Base-by-base conservation (phyloP, 495 filamentous ascomycete genomes). In the Collariella sp. region DNA sequence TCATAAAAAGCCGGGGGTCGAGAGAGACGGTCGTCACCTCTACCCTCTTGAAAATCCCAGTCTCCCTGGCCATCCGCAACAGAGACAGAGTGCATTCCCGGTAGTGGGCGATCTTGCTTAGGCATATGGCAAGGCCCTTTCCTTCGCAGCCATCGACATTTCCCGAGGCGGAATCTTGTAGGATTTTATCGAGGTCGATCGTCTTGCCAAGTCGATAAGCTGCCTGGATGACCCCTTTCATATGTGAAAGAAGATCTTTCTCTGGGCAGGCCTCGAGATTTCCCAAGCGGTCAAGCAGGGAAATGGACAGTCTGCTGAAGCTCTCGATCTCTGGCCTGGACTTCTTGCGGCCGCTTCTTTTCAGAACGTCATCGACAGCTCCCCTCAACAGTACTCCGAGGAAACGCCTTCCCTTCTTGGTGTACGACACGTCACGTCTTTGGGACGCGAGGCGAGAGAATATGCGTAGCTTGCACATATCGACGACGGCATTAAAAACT, bases 91-190 rank as follows among this genome's bases (percentile, higher is more conserved):
- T 62, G 18, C 62, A 54, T 47, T 70, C 63, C 33, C 62, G 60
- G 26, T 75, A 75, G 18, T 57, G 62, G 9, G 67, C 56, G n/a
- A 73, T 58, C 34, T 72, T 74, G 9, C 33, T 36, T 0, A 72
- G 57, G 26, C 63, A 66, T 9, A 56, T 63, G 10, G 65, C 31
- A 10, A 75, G 50, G 26, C 56, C 56, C 2, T 15, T 46, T 44
- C 46, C 58, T 1, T 15, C 44, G 12, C 1, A 13, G 15, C 63
- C 48, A 5, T 39, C 7, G 35, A 71, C 55, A 4, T 50, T 31
- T 1, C 15, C 23, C 12, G 41, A 2, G 5, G 22, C 36, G 11
- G 60, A 12, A 19, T 35, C 48, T 15, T 42, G 40, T 56, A 59
- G 50, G 33, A 65, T 44, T 42, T 18, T 46, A 20, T 47, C 35